Evolutionary conservation across 139 green algal genomes (phyloP).

Genomic region (Chlamydomonas incerta): DNA sequence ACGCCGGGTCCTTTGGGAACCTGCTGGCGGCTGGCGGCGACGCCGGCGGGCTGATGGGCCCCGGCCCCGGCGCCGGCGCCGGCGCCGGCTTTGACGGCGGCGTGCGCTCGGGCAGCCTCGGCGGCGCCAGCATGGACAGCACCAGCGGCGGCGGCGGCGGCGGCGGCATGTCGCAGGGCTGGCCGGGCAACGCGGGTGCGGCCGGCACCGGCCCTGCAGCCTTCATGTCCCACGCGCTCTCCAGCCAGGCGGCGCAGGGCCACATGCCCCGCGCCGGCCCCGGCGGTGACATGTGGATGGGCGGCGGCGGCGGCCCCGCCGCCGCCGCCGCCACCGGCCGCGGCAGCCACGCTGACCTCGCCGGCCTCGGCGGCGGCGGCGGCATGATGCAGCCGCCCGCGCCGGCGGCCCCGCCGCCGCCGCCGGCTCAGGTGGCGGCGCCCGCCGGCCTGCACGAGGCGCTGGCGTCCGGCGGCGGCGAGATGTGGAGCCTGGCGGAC

Average conservation of each 20-base stretch:
- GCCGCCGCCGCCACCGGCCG: not conserved
- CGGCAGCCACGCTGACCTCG: conserved; percentile 14
- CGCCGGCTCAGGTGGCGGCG: not conserved
- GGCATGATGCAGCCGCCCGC: not conserved
- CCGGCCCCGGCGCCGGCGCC: not conserved
- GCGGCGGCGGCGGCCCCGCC: not conserved
- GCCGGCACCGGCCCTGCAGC: not conserved
- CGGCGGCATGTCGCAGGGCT: not conserved
- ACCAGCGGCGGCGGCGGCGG: too few species aligned
- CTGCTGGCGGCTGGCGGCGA: not conserved
- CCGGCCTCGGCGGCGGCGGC: too few species aligned
- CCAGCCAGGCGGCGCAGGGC: not conserved
- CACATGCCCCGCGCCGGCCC: not conserved
- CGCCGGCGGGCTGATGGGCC: not conserved
- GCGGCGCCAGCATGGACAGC: conserved; percentile 12
- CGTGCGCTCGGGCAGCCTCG: conserved; percentile 2
- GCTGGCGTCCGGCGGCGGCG: not conserved
- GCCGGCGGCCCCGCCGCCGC: not conserved
- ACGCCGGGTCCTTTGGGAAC: conserved; percentile 24
- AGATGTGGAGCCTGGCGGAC: conserved; percentile 30
- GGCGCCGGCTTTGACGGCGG: not conserved
- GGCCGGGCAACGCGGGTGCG: not conserved
- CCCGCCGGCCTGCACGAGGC: not conserved
- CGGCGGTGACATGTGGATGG: not conserved
- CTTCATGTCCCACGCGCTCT: not conserved